phyloP scores from a whole-genome alignment of 2,329 filamentous ascomycete species.

The Cercospora brassicicola region DNA sequence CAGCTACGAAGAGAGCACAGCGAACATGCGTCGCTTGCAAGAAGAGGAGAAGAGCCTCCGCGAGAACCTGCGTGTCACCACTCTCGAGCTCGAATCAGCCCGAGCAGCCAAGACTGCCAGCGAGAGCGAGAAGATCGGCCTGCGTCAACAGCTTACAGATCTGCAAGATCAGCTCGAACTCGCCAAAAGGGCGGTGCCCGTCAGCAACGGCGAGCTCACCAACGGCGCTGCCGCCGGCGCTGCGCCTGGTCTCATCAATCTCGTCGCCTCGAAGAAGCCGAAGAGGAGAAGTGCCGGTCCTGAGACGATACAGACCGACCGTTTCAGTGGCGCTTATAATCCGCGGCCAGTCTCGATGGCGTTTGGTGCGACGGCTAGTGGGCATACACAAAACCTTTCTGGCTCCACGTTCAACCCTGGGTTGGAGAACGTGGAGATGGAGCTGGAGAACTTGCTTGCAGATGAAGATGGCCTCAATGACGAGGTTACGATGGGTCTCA shows the following conservation, averaged over 20 bases:
- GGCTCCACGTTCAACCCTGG: conserved; percentile 76
- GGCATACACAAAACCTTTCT: conserved; percentile 69
- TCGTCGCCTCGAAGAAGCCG: conserved; percentile 95
- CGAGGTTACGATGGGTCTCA: conserved; percentile 93
- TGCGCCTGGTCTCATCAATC: conserved; percentile 82
- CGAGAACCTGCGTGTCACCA: conserved; percentile 77
- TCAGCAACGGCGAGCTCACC: conserved; percentile 62
- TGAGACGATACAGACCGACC: conserved; percentile 80
- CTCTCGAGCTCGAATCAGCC: conserved; percentile 75
- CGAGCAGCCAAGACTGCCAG: conserved; percentile 72
- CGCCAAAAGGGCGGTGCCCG: conserved; percentile 73
- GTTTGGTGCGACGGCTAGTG: conserved; percentile 61
- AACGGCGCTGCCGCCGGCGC: conserved; percentile 58
- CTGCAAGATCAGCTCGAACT: conserved; percentile 90
- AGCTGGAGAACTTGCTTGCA: conserved; percentile 87
- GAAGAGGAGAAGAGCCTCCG: conserved; percentile 86
- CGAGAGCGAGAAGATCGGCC: conserved; percentile 79
- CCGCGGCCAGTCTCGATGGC: conserved; percentile 97
- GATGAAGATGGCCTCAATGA: conserved; percentile 96
- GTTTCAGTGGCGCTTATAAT: conserved; percentile 90
- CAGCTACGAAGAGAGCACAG: conserved; percentile 84
- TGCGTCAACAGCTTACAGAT: conserved; percentile 84
- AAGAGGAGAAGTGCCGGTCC: conserved; percentile 90
- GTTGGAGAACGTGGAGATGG: conserved; percentile 87
- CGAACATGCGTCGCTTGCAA: conserved; percentile 89